Evolutionary conservation across 2,329 filamentous ascomycete genomes (phyloP), one percentile per base, ranked within the genome.

Genomic region (Beauveria scarabaeidicola): DNA sequence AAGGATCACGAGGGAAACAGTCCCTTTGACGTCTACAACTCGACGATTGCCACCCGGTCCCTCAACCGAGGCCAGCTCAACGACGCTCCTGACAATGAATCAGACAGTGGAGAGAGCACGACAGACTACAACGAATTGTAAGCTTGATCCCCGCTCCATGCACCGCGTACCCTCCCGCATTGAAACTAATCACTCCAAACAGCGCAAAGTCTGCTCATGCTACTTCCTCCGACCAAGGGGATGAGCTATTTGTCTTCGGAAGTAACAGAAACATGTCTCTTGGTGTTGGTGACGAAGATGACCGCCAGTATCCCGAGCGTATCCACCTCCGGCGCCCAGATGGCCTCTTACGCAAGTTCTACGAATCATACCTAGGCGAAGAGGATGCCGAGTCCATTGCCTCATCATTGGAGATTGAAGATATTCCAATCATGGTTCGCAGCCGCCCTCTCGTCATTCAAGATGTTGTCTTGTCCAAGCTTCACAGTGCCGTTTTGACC

Each of bases 1-100:
- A 99, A 97, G 72, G 94, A 99, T 68, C 86, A 89, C 61, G 94
- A 97, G 73, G 93, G 93, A 10, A 91, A 95, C 69, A 96, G 91
- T 65, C 93, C 94, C 0, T 93, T 97, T 65, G 94, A 97, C 70
- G 76, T 99, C 11, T 97, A 96, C 67, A 89, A 90, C 63, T 85
- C 89, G 43, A 96, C 91, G 0, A 94, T 97, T 66, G 87, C 88
- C 53, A 82, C 89, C 59, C 84, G 89, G n/a, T 84, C 82, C n/a
- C 70, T 91, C 17, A 80, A 81, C 60, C 70, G 67, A 11, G 61
- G 64, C 38, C 67, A 65, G 47, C 66, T 38, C 1, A 58, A 64
- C 8, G 48, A 48, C 2, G 23, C 32, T 29, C 19, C 57, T 0
- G 83, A 85, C 23, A 73, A 75, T 57, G 80, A 77, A 5, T 82